Evolutionary conservation across 169 alveolate genomes (phyloP).

Genomic region (Plasmodium berghei): DNA sequence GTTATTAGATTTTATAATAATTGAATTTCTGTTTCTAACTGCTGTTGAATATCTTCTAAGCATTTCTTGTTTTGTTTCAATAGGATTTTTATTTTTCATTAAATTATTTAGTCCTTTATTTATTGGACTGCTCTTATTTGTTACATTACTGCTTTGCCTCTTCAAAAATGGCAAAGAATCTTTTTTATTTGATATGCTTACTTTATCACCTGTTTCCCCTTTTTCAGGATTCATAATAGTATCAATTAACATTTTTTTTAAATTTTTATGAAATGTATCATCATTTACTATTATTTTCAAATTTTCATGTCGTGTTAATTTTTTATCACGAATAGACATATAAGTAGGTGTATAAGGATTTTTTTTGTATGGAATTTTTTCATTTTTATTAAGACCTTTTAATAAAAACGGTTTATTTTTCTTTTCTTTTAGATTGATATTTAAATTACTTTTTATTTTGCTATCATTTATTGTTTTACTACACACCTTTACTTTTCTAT

Average conservation of each 20-base stretch:
- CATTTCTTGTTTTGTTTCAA: slow-evolving; percentile 33
- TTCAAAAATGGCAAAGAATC: not conserved
- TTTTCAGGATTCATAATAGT: slow-evolving; percentile 52
- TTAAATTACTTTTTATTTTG: too few relatives aligned
- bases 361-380: slow-evolving; percentile 15
- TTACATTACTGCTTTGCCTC: slow-evolving; percentile 5
- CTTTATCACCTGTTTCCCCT: slow-evolving; percentile 3
- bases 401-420: slow-evolving; percentile 1
- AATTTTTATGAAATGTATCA: slow-evolving; percentile 40
- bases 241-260: slow-evolving; percentile 49
- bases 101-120: not conserved
- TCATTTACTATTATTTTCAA: slow-evolving; percentile 9
- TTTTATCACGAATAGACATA: slow-evolving; percentile 6
- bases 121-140: not conserved
- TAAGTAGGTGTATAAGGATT: slow-evolving; percentile 4
- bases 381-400: slow-evolving; percentile 24
- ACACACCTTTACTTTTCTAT: not conserved
- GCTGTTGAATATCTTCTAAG: slow-evolving; percentile 40
- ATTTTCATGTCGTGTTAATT: not conserved
- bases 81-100: not conserved
- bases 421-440: too few relatives aligned
- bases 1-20: not conserved
- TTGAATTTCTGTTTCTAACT: slow-evolving; percentile 20
- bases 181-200: not conserved
- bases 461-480: not conserved